A percentile compares a stretch with the other conserved stretches of the same genome.
These are phyloP conservation scores for Knufia fluminis DNA, from an alignment of 2,329 filamentous ascomycete genomes.

Conservation along the genomic window DNA sequence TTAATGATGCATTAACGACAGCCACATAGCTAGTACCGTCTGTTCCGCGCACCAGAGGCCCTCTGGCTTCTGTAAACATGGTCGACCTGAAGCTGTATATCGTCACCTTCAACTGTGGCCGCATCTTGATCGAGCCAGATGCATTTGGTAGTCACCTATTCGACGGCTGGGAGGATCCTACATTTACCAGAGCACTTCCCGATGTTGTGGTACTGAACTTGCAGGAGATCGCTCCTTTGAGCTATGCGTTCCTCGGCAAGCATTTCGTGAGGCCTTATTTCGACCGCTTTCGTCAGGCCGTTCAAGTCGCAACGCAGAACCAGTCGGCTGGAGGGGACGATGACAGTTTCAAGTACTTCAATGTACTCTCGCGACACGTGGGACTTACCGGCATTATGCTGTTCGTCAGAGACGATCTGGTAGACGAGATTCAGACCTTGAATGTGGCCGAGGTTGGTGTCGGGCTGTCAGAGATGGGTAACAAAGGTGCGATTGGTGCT, in stretches of 20 bases:
- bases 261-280: constrained; percentile 71
- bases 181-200: constrained; percentile 48
- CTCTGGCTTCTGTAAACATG: constrained; percentile 20
- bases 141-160: constrained; percentile 65
- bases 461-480: constrained; percentile 79
- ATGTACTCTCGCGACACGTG: constrained; percentile 62
- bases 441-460: constrained; percentile 76
- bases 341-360: constrained; percentile 50
- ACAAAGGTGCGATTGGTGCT: constrained; percentile 84
- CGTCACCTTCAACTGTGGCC: constrained; percentile 83
- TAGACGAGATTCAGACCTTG: constrained; percentile 52
- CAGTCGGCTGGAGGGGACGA: constrained; percentile 29
- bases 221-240: constrained; percentile 81
- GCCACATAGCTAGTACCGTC: no score
- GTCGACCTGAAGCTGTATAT: constrained; percentile 62
- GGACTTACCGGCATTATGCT: constrained; percentile 88
- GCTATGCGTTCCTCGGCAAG: constrained; percentile 75
- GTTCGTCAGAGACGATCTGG: constrained; percentile 58
- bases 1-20: no score
- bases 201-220: constrained; percentile 61
- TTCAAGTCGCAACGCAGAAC: constrained; percentile 57
- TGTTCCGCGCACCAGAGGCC: no score
- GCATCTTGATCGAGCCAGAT: constrained; percentile 57
- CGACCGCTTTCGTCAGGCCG: constrained; percentile 57
- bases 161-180: constrained; percentile 30